Conservation (phyloP, 768 basidiomycete genomes). For the Boletus rubroflammeus region DNA sequence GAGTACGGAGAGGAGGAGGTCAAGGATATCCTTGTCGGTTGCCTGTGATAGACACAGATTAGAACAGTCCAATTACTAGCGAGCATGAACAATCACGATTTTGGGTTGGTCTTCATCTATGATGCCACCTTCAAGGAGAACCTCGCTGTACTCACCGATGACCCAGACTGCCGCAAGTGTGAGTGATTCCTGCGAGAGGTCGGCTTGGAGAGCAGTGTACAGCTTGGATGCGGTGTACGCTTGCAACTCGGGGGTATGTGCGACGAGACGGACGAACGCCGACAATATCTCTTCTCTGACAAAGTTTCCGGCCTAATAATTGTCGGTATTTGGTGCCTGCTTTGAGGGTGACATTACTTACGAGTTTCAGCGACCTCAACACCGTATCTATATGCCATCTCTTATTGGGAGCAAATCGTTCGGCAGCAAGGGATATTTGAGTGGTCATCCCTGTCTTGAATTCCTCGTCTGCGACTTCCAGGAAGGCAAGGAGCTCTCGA, state of each 20-base stretch:
- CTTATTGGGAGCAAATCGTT: constrained; percentile 95
- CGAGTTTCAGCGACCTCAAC: constrained; percentile 84
- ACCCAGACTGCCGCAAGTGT: constrained; percentile 94
- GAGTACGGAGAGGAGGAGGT: constrained; percentile 81
- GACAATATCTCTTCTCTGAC: constrained; percentile 95
- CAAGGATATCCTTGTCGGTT: constrained; percentile 77
- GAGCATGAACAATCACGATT: constrained; percentile 43
- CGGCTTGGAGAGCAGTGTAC: constrained; percentile 79
- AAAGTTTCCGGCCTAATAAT: constrained; percentile 86
- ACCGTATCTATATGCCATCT: constrained; percentile 99
- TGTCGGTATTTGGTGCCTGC: neutral
- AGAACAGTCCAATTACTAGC: neutral
- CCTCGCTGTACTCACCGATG: constrained; percentile 93
- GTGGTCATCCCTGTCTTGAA: constrained; percentile 99
- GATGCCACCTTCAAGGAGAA: constrained; percentile 81
- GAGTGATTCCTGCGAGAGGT: constrained; percentile 95
- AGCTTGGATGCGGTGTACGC: constrained; percentile 91
- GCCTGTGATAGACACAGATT: constrained; percentile 41
- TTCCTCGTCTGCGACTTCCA: constrained; percentile 97
- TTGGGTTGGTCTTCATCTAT: constrained; percentile 73
- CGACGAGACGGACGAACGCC: constrained; percentile 91
- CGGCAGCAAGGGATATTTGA: constrained; percentile 92
- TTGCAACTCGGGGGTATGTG: constrained; percentile 95
- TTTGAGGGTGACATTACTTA: constrained; percentile 37
- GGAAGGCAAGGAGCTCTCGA: constrained; percentile 89